phyloP scores from a whole-genome alignment of 2,329 filamentous ascomycete species.

The Rhinocladiella similis region DNA sequence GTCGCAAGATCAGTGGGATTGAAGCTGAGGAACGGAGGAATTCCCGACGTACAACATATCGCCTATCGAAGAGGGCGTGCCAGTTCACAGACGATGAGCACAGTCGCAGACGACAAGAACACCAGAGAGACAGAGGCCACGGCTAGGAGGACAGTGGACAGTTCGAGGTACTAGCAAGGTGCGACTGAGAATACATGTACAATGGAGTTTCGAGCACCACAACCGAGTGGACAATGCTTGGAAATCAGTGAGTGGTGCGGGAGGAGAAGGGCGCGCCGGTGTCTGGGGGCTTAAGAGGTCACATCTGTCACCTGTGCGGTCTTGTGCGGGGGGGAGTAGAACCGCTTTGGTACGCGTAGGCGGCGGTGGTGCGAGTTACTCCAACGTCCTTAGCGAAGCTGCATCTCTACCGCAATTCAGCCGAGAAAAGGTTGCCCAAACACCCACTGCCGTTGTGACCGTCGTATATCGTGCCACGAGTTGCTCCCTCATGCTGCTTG shows the following conservation, averaged over 20 bases:
- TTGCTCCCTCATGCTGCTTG: background rate
- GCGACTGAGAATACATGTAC: no score
- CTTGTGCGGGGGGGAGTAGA: no score
- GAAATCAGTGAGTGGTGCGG: no score
- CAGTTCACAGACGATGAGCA: background rate
- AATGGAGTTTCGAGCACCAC: no score
- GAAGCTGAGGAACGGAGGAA: background rate
- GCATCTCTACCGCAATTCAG: constrained; percentile 3
- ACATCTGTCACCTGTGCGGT: no score
- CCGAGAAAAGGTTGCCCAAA: constrained; percentile 1
- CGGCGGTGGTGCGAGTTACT: background rate
- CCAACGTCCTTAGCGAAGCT: background rate
- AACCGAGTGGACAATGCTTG: no score
- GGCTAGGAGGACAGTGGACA: background rate
- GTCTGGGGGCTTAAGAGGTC: no score
- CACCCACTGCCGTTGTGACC: background rate
- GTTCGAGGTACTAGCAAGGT: background rate
- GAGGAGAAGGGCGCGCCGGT: no score
- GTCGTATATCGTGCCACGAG: background rate
- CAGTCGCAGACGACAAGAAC: background rate
- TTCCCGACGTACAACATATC: constrained; percentile 28
- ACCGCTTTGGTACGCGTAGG: background rate
- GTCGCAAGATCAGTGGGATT: constrained; percentile 9
- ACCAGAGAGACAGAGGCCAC: background rate
- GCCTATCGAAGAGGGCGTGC: background rate